Percentiles rank a stretch among this genome's conserved stretches.
Evolutionary conservation across 1,139 yeast genomes (phyloP).

Genomic region (Suhomyces ambrosiae): DNA sequence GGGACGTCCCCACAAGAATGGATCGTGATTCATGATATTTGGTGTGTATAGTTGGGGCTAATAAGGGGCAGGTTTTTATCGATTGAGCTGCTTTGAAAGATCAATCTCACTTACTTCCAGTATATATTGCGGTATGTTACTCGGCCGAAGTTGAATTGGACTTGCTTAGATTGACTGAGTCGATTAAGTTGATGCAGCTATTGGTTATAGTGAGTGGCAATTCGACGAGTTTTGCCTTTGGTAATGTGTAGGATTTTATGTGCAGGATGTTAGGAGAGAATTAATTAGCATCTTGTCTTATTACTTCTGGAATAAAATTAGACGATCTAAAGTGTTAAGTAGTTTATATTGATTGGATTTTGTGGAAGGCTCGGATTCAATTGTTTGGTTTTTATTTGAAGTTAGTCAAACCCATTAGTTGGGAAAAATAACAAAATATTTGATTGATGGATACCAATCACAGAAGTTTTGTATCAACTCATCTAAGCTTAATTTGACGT

Average conservation of each 20-base stretch:
- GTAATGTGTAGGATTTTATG: conserved; percentile 1
- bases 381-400: too few species aligned
- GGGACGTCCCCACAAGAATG: conserved; percentile 95
- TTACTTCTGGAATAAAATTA: too few species aligned
- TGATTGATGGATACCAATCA: neutral
- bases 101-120: neutral
- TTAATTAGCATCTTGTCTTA: too few species aligned
- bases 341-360: too few species aligned
- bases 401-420: too few species aligned
- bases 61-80: neutral
- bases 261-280: too few species aligned
- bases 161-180: neutral
- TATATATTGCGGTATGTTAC: neutral
- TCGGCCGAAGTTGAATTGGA: neutral
- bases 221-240: conserved; percentile 10
- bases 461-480: too few species aligned
- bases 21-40: conserved; percentile 84
- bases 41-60: neutral
- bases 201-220: conserved; percentile 9
- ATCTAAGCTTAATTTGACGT: too few species aligned
- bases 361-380: too few species aligned
- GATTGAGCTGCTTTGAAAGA: neutral
- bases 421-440: too few species aligned
- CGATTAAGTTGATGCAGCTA: neutral
- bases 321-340: too few species aligned